Evolutionary conservation across 129 eudicot species (phyloP).

Genomic region (Flaveria brownii): DNA sequence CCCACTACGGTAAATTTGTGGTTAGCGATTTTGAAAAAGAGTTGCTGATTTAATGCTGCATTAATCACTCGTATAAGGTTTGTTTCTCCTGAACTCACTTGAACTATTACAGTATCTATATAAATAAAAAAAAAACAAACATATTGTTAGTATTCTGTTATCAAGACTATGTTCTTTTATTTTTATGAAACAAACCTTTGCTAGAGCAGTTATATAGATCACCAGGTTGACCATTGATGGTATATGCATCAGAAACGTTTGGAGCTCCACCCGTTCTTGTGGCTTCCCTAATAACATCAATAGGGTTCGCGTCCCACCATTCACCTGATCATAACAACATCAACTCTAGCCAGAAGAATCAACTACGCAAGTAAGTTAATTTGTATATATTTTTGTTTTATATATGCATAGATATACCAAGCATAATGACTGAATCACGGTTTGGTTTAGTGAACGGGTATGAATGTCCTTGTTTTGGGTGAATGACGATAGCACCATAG

Average conservation of each 20-base stretch:
- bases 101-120: constrained; percentile 71
- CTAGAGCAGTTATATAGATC: constrained; percentile 82
- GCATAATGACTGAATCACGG: constrained; percentile 64
- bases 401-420: constrained; percentile 43
- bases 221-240: constrained; percentile 96
- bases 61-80: constrained; percentile 76
- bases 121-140: constrained; percentile 18
- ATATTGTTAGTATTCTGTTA: not conserved
- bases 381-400: too few relatives aligned
- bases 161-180: not conserved
- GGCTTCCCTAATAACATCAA: constrained; percentile 70
- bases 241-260: constrained; percentile 85
- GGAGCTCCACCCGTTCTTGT: constrained; percentile 85
- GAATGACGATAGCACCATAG: constrained; percentile 81
- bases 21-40: constrained; percentile 76
- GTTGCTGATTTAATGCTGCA: constrained; percentile 79
- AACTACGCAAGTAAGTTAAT: not conserved
- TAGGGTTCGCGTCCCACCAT: constrained; percentile 92
- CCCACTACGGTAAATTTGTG: constrained; percentile 78
- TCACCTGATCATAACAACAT: constrained; percentile 56
- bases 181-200: constrained; percentile 52
- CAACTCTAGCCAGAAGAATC: not conserved
- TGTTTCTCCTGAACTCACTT: constrained; percentile 66
- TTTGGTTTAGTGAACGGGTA: constrained; percentile 86
- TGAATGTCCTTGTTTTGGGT: constrained; percentile 65